Conservation (phyloP, 768 basidiomycete species). For the Podaxis sp. region DNA sequence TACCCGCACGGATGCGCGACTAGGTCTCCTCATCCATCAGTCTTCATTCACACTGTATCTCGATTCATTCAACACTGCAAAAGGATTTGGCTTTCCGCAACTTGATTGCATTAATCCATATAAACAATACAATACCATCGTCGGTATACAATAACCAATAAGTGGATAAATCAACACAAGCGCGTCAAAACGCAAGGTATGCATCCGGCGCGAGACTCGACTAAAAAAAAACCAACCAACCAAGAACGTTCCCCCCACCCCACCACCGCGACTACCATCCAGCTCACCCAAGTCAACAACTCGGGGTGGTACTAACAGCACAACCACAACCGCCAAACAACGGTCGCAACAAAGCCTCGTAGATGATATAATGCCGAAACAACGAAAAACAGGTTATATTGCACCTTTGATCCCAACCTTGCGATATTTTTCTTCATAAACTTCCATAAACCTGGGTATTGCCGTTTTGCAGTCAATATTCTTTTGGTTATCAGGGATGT, state of each 20-base stretch:
- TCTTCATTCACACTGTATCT: background rate
- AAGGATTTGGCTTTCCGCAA: background rate
- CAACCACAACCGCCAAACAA: too few species aligned
- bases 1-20: slow-evolving; percentile 92
- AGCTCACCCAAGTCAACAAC: background rate
- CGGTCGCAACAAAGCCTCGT: too few species aligned
- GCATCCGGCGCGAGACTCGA: too few species aligned
- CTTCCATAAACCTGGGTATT: slow-evolving; percentile 53
- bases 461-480: slow-evolving; percentile 71
- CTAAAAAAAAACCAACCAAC: background rate
- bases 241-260: background rate
- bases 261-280: background rate
- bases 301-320: too few species aligned
- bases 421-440: slow-evolving; percentile 79
- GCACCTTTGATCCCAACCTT: slow-evolving; percentile 92
- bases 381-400: slow-evolving; percentile 48
- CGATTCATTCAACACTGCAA: background rate
- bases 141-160: background rate
- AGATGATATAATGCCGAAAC: too few species aligned
- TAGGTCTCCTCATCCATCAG: slow-evolving; percentile 26
- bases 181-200: too few species aligned
- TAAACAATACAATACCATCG: background rate
- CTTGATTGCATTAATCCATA: background rate
- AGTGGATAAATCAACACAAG: background rate
- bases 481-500: slow-evolving; percentile 60